These are phyloP conservation scores for Cyberlindnera euphorbiae DNA, from an alignment of 805 yeast genomes.

Conservation along the genomic window DNA sequence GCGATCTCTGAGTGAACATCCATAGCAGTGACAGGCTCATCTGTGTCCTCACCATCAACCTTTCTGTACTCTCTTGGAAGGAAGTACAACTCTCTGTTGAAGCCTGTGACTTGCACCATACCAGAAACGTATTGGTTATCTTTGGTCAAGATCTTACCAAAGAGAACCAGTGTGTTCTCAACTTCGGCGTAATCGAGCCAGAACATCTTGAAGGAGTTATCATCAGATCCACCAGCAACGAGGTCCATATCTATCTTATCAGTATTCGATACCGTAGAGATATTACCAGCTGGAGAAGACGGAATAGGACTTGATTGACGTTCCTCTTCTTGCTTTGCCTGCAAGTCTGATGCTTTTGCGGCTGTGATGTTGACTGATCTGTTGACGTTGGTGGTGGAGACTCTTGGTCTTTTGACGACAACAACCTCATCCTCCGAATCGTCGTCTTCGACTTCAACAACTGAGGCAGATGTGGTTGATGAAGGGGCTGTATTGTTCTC, in stretches of 20 bases:
- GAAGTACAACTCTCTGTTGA: conserved; percentile 69
- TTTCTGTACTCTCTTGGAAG: conserved; percentile 59
- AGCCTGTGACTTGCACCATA: conserved; percentile 67
- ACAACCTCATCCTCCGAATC: conserved; percentile 58
- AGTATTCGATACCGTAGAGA: conserved; percentile 4
- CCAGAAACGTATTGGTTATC: conserved; percentile 63
- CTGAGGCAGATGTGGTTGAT: conserved; percentile 5
- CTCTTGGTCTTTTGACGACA: conserved; percentile 47
- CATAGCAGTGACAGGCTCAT: conserved; percentile 40
- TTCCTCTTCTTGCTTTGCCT: conserved; percentile 8
- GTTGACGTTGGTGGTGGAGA: conserved; percentile 36
- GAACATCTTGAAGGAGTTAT: conserved; percentile 58
- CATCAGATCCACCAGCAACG: conserved; percentile 24
- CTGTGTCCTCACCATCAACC: conserved; percentile 38
- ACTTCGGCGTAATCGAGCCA: conserved; percentile 90
- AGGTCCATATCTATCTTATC: conserved; percentile 20
- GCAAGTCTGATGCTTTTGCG: conserved; percentile 7
- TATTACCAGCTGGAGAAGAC: conserved; percentile 16
- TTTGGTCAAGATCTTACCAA: conserved; percentile 69
- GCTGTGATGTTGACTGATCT: conserved; percentile 40
- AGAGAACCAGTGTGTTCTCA: conserved; percentile 61
- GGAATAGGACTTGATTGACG: conserved; percentile 5
- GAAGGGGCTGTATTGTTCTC: conserved; percentile 10
- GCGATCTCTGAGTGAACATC: conserved; percentile 78
- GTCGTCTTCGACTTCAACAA: conserved; percentile 29